A percentile compares a stretch with the other conserved stretches of the same genome.
Conservation (phyloP, 768 basidiomycete species). For the Cantharellus cinnabarinus region DNA sequence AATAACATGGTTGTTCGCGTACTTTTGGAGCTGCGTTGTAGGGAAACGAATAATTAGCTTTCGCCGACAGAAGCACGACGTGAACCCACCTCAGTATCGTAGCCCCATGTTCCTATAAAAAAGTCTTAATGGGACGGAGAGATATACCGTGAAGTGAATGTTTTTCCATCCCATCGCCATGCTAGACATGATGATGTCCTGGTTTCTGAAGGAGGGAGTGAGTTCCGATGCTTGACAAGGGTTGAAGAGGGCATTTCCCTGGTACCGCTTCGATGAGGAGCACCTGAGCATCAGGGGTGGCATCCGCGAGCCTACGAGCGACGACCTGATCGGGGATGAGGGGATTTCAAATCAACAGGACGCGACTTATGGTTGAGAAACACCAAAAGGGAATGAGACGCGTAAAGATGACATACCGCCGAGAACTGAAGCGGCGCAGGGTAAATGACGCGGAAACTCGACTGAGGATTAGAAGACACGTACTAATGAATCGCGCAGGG, state of each 20-base stretch:
- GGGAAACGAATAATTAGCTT: neutral
- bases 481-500: too few species aligned
- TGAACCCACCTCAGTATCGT: neutral
- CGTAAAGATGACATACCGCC: neutral
- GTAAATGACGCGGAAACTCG: neutral
- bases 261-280: neutral
- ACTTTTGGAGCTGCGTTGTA: neutral
- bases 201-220: neutral
- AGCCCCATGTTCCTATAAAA: neutral
- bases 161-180: conserved; percentile 1
- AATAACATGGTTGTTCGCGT: neutral
- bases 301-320: neutral
- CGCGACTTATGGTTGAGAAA: neutral
- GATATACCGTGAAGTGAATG: neutral
- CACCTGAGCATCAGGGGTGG: neutral
- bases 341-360: neutral
- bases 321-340: neutral
- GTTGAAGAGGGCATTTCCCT: neutral
- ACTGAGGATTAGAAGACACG: too few species aligned
- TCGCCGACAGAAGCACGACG: neutral
- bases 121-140: neutral
- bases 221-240: neutral
- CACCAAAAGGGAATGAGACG: neutral
- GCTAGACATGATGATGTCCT: neutral
- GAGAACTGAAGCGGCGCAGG: neutral